phyloP scores from a whole-genome alignment of 306 rosid genomes.

The Coriaria nepalensis region DNA sequence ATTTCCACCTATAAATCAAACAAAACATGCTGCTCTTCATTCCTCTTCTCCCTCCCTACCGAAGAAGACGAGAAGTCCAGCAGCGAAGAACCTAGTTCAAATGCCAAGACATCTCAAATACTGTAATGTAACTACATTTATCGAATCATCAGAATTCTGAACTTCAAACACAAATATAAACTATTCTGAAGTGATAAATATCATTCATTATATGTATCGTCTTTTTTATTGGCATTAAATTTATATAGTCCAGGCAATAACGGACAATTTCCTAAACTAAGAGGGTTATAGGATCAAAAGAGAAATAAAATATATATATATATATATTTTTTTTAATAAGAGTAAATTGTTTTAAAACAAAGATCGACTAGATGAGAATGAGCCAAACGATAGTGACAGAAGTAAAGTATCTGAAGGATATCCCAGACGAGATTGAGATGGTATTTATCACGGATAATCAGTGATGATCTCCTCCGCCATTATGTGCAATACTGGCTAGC shows the following conservation, averaged over 20 bases:
- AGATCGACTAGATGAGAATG: conserved; percentile 12
- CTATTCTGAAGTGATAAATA: too few relatives aligned
- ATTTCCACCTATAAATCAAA: too few relatives aligned
- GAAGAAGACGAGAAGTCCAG: too few relatives aligned
- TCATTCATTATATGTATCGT: background rate
- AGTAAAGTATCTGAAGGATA: conserved; percentile 17
- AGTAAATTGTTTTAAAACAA: background rate
- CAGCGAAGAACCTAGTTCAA: too few relatives aligned
- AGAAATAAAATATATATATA: conserved; percentile 6
- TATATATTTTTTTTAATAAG: too few relatives aligned
- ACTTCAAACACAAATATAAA: too few relatives aligned
- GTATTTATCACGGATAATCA: conserved; percentile 26
- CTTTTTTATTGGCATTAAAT: conserved; percentile 21
- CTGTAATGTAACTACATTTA: too few relatives aligned
- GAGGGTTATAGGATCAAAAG: conserved; percentile 16
- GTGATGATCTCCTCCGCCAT: conserved; percentile 47
- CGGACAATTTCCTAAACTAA: conserved; percentile 11
- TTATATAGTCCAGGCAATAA: conserved; percentile 19
- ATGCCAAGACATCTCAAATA: too few relatives aligned
- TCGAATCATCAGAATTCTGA: too few relatives aligned
- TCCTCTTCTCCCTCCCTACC: too few relatives aligned
- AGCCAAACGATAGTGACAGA: conserved; percentile 14
- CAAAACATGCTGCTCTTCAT: too few relatives aligned
- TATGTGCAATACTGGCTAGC: conserved; percentile 21
- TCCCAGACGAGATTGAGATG: background rate